Conservation (phyloP, 768 basidiomycete species). For the Suillus alpinus region DNA sequence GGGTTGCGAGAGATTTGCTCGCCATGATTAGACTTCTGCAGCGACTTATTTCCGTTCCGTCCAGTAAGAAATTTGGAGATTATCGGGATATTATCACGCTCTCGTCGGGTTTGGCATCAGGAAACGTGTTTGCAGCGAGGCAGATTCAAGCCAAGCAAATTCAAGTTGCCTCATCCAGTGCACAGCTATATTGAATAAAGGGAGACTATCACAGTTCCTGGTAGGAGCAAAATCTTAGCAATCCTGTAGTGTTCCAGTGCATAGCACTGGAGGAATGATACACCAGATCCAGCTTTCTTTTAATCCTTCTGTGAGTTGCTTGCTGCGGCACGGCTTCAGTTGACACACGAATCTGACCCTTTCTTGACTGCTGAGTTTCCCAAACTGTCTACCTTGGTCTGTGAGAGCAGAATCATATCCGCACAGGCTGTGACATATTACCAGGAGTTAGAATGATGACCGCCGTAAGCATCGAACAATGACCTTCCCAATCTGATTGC, state of each 20-base stretch:
- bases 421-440: conserved; percentile 3
- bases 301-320: neutral
- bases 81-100: conserved; percentile 16
- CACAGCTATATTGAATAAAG: neutral
- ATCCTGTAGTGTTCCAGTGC: neutral
- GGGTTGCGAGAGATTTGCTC: conserved; percentile 20
- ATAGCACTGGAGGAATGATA: neutral
- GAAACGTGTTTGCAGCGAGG: conserved; percentile 31
- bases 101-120: conserved; percentile 26
- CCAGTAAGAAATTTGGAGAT: conserved; percentile 17
- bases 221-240: neutral
- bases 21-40: conserved; percentile 24
- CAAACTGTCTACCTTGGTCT: neutral
- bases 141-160: conserved; percentile 16
- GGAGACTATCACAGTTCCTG: neutral
- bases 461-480: conserved; percentile 15
- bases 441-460: conserved; percentile 9
- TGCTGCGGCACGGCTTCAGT: conserved; percentile 1
- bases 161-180: conserved; percentile 4
- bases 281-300: neutral
- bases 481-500: conserved; percentile 7
- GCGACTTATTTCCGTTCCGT: conserved; percentile 29
- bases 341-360: neutral
- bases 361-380: neutral
- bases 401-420: conserved; percentile 8